Conservation (phyloP, 805 yeast genomes). For the Teunomyces tritomae region DNA sequence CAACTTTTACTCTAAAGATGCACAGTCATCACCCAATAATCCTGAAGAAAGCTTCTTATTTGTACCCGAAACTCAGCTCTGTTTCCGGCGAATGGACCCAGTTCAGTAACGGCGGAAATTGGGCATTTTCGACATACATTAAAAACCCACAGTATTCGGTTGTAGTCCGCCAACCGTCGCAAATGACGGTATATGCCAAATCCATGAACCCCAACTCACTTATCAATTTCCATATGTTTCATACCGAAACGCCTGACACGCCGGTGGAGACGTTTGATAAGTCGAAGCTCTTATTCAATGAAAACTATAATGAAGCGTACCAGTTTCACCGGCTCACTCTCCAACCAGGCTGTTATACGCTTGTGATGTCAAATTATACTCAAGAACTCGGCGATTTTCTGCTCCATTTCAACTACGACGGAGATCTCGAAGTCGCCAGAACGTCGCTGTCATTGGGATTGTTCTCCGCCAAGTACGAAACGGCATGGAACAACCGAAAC, state of each 20-base stretch:
- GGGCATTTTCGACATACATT: conserved; percentile 45
- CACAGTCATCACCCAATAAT: conserved; percentile 25
- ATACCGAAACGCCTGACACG: conserved; percentile 26
- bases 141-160: conserved; percentile 55
- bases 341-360: conserved; percentile 39
- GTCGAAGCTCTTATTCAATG: conserved; percentile 22
- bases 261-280: conserved; percentile 20
- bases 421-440: conserved; percentile 8
- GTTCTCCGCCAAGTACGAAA: conserved; percentile 21
- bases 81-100: conserved; percentile 46
- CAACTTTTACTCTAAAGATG: conserved; percentile 26
- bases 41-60: conserved; percentile 30
- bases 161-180: conserved; percentile 14
- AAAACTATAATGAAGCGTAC: conserved; percentile 37
- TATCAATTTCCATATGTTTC: conserved; percentile 46
- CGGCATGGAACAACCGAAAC: conserved; percentile 41
- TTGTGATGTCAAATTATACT: conserved; percentile 48
- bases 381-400: conserved; percentile 26
- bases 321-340: conserved; percentile 19
- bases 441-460: conserved; percentile 33
- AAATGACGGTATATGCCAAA: neutral
- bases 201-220: neutral
- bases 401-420: conserved; percentile 27
- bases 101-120: conserved; percentile 52
- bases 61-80: conserved; percentile 16